Base-by-base conservation (phyloP, 108 stramenopile species). In the Pinguiococcus pyrenoidosus region DNA sequence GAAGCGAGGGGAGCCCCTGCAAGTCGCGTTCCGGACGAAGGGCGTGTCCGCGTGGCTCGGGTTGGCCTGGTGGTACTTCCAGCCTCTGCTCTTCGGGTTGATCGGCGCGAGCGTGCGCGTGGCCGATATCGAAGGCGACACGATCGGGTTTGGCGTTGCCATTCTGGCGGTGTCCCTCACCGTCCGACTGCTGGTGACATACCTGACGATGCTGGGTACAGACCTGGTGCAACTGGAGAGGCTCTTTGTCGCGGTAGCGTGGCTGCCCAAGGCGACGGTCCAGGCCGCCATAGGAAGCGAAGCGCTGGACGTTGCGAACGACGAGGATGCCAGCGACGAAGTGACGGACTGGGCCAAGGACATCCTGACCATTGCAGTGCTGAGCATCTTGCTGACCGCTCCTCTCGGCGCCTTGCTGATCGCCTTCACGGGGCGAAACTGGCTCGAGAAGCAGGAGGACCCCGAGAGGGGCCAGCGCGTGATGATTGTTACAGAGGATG, bases 181-280 rank as follows among this genome's bases (percentile, higher is more conserved):
- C 32, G 20, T 51, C 12, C 22, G 37, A 9, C 0, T 36, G 30
- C 1, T 5, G 2, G 37, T 17, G 18, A 26, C 51, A 7, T 23
- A 12, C 4, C 20, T 2, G 24, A 24, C 45, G 16, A 24, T n/a
- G n/a, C n/a, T n/a, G n/a, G n/a, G n/a, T n/a, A n/a, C n/a, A n/a
- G n/a, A n/a, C n/a, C n/a, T n/a, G n/a, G n/a, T n/a, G n/a, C n/a
- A 44, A 36, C 37, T 57, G 58, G 49, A 54, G 69, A 20, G 28
- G 8, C 10, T 44, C 2, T 76, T 72, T 43, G 28, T 76, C 16
- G 30, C 64, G 0, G 27, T 61, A 9, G 46, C 65, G 13, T 72
- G 75, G 75, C 21, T 58, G 18, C 67, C 67, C 12, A 76, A 76
- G 37, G 69, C 69, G 10, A 68, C 74, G 8, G 70, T 76, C 8